Evolutionary conservation across 306 rosid species (phyloP).

Genomic region (Acacia confusa): DNA sequence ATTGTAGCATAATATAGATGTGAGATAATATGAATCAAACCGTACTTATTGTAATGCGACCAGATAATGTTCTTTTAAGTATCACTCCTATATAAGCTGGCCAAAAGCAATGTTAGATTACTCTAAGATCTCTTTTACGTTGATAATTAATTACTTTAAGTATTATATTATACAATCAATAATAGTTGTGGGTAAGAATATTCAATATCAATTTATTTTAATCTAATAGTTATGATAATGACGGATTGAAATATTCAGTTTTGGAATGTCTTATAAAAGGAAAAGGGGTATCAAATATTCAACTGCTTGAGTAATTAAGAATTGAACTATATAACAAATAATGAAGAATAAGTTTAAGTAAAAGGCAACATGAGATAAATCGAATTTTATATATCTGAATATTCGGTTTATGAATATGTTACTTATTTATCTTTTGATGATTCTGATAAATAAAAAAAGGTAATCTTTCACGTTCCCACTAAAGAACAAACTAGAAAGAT

Average conservation of each 20-base stretch:
- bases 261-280: neutral
- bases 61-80: neutral
- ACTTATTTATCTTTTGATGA: neutral
- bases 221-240: too few relatives aligned
- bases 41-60: neutral
- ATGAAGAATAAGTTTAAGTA: neutral
- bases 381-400: neutral
- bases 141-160: neutral
- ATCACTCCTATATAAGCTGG: neutral
- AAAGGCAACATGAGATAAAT: neutral
- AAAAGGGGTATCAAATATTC: neutral
- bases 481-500: neutral
- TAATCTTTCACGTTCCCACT: neutral
- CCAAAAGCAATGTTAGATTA: neutral
- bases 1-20: neutral
- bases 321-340: too few relatives aligned
- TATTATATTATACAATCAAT: too few relatives aligned
- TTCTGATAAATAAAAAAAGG: neutral
- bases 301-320: neutral
- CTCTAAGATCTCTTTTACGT: too few relatives aligned
- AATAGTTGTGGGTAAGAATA: too few relatives aligned
- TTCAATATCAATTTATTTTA: too few relatives aligned
- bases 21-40: neutral
- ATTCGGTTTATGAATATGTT: neutral
- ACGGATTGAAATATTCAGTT: neutral